Conservation (phyloP, 139 green algal genomes). For the Tetradesmus obliquus region DNA sequence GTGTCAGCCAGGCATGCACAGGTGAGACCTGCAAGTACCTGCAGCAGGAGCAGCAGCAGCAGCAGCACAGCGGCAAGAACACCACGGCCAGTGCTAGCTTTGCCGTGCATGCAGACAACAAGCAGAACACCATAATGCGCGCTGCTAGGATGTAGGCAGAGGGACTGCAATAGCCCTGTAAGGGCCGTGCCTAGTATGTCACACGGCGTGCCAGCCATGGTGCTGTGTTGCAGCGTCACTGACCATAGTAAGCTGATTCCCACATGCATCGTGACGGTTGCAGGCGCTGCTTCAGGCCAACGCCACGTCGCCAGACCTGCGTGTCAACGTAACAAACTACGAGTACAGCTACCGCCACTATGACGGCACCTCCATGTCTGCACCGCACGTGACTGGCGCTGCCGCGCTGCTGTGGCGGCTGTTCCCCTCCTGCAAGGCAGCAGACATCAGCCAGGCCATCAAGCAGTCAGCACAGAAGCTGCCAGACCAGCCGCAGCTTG, state of each 20-base stretch:
- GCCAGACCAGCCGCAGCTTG: neutral
- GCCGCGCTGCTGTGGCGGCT: conserved; percentile 34
- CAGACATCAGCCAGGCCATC: conserved; percentile 9
- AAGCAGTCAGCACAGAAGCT: conserved; percentile 16
- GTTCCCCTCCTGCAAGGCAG: conserved; percentile 20
- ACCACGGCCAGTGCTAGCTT: neutral
- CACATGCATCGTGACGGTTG: neutral
- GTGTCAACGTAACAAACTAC: conserved; percentile 13
- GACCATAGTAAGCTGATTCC: neutral
- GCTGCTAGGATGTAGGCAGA: no score
- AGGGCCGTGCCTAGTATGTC: neutral
- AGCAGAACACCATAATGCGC: no score
- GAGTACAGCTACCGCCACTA: conserved; percentile 34
- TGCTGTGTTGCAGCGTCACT: neutral
- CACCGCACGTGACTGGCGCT: conserved; percentile 35
- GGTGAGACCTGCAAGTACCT: neutral
- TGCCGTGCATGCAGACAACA: neutral
- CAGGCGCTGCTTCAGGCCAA: neutral
- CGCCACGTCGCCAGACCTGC: neutral
- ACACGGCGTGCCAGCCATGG: neutral
- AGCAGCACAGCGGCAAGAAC: neutral
- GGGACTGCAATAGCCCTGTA: no score
- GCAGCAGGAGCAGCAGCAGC: neutral
- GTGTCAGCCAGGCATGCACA: conserved; percentile 15
- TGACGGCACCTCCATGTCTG: conserved; percentile 46